phyloP scores from a whole-genome alignment of 2,329 filamentous ascomycete genomes.

The Alternaria brassicicola region DNA sequence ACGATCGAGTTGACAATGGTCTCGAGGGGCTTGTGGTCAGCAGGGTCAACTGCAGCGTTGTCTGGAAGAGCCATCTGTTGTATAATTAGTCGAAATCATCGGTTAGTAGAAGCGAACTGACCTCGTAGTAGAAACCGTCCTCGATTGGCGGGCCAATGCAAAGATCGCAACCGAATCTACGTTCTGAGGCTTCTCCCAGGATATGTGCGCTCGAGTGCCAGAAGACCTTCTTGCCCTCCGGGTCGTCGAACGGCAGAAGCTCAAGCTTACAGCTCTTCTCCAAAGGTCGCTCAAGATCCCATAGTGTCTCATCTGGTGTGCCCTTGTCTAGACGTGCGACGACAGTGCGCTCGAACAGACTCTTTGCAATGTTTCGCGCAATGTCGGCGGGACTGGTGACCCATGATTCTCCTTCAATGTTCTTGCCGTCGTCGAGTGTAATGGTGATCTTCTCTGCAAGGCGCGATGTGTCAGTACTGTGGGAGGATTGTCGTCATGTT shows the following conservation, averaged over 20 bases:
- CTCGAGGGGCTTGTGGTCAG: constrained; percentile 86
- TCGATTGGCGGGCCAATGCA: constrained; percentile 93
- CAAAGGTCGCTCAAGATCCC: constrained; percentile 90
- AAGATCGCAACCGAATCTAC: constrained; percentile 86
- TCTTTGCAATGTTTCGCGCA: constrained; percentile 81
- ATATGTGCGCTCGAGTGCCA: constrained; percentile 98
- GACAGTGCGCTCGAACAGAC: constrained; percentile 81
- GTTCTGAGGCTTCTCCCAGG: constrained; percentile 91
- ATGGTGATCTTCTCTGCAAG: constrained; percentile 69
- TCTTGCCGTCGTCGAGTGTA: constrained; percentile 73
- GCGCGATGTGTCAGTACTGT: constrained; percentile 22
- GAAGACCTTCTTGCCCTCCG: constrained; percentile 87
- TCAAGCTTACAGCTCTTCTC: constrained; percentile 87
- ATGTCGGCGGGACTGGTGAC: constrained; percentile 87
- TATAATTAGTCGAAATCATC: constrained; percentile 7
- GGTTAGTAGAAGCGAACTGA: constrained; percentile 1
- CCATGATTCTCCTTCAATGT: constrained; percentile 79
- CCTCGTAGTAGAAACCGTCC: constrained; percentile 93
- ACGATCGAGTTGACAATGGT: constrained; percentile 80
- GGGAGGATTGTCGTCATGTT: neutral
- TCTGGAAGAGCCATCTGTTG: constrained; percentile 75
- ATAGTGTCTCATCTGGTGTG: constrained; percentile 73
- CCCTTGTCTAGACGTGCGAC: constrained; percentile 84
- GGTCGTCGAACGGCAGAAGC: constrained; percentile 79
- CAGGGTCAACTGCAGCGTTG: constrained; percentile 70